Base-by-base conservation (phyloP, 192 early-diverging fungal species). In the Dissophora ornata region DNA sequence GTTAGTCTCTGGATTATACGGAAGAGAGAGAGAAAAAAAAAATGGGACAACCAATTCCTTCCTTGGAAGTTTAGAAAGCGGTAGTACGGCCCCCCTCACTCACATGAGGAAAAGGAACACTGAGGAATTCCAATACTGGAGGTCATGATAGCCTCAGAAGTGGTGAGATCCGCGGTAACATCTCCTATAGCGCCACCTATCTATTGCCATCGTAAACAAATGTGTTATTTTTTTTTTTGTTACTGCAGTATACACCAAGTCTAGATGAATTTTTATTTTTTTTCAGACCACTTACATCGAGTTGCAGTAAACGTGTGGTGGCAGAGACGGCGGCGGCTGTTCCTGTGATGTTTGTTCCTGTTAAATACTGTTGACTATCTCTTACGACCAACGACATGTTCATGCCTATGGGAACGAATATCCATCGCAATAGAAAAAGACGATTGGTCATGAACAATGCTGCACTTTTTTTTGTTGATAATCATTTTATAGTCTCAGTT, bases 71-170 rank as follows among this genome's bases (percentile, higher is more conserved):
- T n/a, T n/a, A n/a, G n/a, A n/a, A n/a, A n/a, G n/a, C n/a, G n/a
- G n/a, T n/a, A n/a, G n/a, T n/a, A n/a, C n/a, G n/a, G n/a, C n/a
- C n/a, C n/a, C n/a, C n/a, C n/a, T n/a, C 4, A 26, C 69, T 55
- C 66, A 74, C 71, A 74, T n/a, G 71, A 50, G 3, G 62, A 49
- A 40, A 74, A 74, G 16, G 71, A 59, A 38, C 71, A 74, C 42
- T 74, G 71, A 30, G 71, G 71, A 12, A 74, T 38, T 16, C 71
- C 71, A n/a, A 74, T 46, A 55, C 71, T 74, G 4, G 71, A 74
- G 0, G 71, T 74, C 57, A 74, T 66, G 32, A 74, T 50, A 13
- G 71, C 62, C 41, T 74, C 71, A 15, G 62, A 55, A 1, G 40
- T 19, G 11, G 71, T 74, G 18, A 74, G 62, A 6, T 74, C 71